phyloP scores from a whole-genome alignment of 192 early-diverging fungal genomes.

The Umbelopsis sp. region DNA sequence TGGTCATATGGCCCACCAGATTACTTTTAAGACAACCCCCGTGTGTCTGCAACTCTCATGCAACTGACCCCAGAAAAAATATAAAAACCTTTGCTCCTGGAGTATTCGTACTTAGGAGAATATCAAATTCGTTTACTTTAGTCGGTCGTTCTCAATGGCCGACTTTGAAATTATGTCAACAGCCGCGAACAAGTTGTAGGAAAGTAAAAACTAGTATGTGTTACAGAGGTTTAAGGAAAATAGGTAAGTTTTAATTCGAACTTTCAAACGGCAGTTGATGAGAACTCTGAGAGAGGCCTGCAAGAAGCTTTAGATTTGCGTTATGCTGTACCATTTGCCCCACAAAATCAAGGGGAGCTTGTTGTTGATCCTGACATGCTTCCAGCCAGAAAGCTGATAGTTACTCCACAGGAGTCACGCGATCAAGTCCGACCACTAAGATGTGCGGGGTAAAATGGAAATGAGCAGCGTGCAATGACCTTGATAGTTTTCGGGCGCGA shows the following conservation, averaged over 20 bases:
- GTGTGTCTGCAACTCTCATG: neutral
- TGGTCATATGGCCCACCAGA: conserved; percentile 8
- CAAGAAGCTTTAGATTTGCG: neutral
- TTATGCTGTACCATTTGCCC: neutral
- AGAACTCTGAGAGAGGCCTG: neutral
- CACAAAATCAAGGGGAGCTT: conserved; percentile 9
- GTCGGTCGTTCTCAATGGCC: neutral
- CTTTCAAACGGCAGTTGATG: neutral
- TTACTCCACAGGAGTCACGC: conserved; percentile 9
- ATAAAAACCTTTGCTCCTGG: conserved; percentile 11
- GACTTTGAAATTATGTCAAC: conserved; percentile 9
- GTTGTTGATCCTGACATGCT: neutral
- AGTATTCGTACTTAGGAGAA: neutral
- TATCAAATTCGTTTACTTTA: neutral
- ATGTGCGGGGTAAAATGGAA: neutral
- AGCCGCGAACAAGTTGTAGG: neutral
- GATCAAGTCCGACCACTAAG: neutral
- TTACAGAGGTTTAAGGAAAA: conserved; percentile 12
- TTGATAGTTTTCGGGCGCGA: too few species aligned
- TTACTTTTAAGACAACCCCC: conserved; percentile 5
- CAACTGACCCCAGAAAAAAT: neutral
- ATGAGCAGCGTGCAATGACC: neutral
- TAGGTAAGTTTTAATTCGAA: too few species aligned
- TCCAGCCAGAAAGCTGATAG: neutral
- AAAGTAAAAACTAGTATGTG: neutral